Conservation (phyloP, 2,329 filamentous ascomycete genomes). For the Penicillium sp. region DNA sequence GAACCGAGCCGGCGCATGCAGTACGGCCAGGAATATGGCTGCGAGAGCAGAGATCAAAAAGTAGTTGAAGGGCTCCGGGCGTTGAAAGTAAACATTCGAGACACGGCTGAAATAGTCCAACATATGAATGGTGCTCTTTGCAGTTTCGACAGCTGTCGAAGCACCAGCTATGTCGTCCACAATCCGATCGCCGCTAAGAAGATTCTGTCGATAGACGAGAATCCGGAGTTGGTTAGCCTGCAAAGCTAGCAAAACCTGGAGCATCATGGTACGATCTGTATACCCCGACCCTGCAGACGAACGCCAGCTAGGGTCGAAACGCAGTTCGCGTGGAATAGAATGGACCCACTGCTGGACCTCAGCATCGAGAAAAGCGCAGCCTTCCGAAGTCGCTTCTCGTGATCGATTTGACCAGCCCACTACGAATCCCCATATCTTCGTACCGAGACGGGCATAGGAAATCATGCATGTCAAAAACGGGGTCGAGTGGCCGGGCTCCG, state of each 20-base stretch:
- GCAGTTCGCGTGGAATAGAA: conserved; percentile 50
- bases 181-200: conserved; percentile 46
- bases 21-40: conserved; percentile 50
- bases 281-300: conserved; percentile 20
- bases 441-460: conserved; percentile 51
- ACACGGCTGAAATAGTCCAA: conserved; percentile 43
- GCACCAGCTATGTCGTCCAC: conserved; percentile 40
- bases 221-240: conserved; percentile 53
- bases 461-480: conserved; percentile 55
- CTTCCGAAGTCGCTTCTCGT: conserved; percentile 42
- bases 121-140: conserved; percentile 44
- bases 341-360: conserved; percentile 53
- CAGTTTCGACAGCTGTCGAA: conserved; percentile 47
- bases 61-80: conserved; percentile 48
- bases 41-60: conserved; percentile 47
- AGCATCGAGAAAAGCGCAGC: conserved; percentile 46
- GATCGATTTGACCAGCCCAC: conserved; percentile 40
- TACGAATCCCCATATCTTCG: conserved; percentile 54
- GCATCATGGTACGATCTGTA: conserved; percentile 43
- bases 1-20: conserved; percentile 51
- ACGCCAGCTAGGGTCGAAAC: conserved; percentile 38
- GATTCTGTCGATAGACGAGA: conserved; percentile 50
- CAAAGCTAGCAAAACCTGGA: conserved; percentile 50
- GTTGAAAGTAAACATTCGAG: conserved; percentile 44
- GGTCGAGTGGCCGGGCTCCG: conserved; percentile 45